Base-by-base conservation (phyloP, 108 stramenopile species). In the Cyclotella choctawhatcheeana region DNA sequence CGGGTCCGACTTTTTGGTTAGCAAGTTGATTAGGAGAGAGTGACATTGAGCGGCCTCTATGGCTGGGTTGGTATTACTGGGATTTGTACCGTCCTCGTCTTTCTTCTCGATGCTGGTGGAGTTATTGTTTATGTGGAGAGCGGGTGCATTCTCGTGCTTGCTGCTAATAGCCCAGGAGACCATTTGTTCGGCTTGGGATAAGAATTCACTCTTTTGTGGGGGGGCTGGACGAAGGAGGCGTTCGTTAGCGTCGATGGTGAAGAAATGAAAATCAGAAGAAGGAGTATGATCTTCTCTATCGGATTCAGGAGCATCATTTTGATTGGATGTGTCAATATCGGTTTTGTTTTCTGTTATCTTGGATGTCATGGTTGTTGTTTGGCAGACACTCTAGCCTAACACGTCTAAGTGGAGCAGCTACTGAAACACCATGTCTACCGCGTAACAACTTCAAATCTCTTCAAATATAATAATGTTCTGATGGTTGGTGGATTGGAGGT, bases 91-190 rank as follows among this genome's bases (percentile, higher is more conserved):
- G n/a, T n/a, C n/a, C n/a, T n/a, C n/a, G n/a, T n/a, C n/a, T n/a
- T n/a, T n/a, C n/a, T n/a, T 53, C 12, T 17, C 0, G 31, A 6
- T 14, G 18, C 25, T 18, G 17, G 2, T 24, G 37, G 22, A 4
- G 27, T 3, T 16, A 37, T 67, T 33, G 31, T 67, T 54, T 17
- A 22, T 18, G 7, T 64, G 66, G 44, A 5, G 22, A 2, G 45
- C 37, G 21, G 76, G 54, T 0, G 77, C 67, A 35, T 74, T 69
- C 45, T 73, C 79, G 35, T 81, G 79, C 55, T 74, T 81, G 63
- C 73, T 69, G 0, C 67, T 63, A 7, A 81, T 44, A n/a, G 79
- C 79, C 61, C 60, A 74, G 3, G 35, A 20, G 51, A 81, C 67
- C 37, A 74, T 29, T 10, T 69, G 58, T 52, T 73, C 73, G 0